These are phyloP conservation scores for Pythium guiyangense DNA, from an alignment of 352 stramenopile genomes.

Conservation along the genomic window DNA sequence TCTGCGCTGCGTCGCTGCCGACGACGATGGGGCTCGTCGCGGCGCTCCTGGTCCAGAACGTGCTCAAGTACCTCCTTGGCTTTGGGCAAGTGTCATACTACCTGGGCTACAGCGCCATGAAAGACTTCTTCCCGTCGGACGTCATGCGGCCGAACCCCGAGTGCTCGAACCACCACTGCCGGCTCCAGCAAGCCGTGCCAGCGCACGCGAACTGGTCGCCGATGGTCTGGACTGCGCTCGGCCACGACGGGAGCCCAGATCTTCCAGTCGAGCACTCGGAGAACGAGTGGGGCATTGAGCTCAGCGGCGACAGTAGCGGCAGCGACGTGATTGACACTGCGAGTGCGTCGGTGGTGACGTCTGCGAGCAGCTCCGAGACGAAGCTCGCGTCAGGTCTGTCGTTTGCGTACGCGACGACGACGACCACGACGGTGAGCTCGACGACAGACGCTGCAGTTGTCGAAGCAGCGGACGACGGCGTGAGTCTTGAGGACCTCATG, in stretches of 20 bases:
- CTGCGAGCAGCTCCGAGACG: too few relatives aligned
- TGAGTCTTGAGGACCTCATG: conserved; percentile 80
- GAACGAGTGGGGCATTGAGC: conserved; percentile 89
- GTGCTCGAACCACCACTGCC: conserved; percentile 77
- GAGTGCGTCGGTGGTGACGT: background rate
- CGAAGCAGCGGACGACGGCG: conserved; percentile 20
- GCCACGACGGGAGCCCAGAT: conserved; percentile 44
- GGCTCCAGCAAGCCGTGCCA: conserved; percentile 48
- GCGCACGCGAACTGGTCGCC: conserved; percentile 55
- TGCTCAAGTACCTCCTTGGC: conserved; percentile 79
- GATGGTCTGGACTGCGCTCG: conserved; percentile 63
- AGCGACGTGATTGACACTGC: conserved; percentile 17
- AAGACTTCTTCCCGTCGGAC: conserved; percentile 82
- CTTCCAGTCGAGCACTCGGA: conserved; percentile 54
- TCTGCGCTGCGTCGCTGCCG: conserved; percentile 84
- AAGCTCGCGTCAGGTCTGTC: conserved; percentile 1
- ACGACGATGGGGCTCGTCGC: conserved; percentile 89
- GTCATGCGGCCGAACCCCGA: conserved; percentile 83
- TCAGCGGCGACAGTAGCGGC: conserved; percentile 19
- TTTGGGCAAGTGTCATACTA: conserved; percentile 90
- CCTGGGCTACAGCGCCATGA: conserved; percentile 84
- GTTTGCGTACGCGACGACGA: conserved; percentile 11
- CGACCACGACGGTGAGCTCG: conserved; percentile 28
- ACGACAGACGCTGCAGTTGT: conserved; percentile 7
- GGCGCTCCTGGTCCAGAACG: conserved; percentile 84